A percentile compares a stretch with the other conserved stretches of the same genome.
Conservation (phyloP, 306 rosid genomes). For the Gillenia trifoliata region DNA sequence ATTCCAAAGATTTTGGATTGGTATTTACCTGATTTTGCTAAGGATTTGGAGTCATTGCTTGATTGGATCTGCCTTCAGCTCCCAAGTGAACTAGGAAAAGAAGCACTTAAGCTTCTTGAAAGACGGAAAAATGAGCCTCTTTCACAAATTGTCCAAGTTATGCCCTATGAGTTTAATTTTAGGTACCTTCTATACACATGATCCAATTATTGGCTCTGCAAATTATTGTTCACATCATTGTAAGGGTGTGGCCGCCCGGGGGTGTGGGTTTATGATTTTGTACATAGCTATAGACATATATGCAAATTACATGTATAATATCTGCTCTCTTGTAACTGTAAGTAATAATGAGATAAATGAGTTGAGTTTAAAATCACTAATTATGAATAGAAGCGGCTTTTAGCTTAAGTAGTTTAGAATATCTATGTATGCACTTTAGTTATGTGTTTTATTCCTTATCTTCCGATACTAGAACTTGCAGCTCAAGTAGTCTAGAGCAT, state of each 20-base stretch:
- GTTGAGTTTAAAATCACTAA: background rate
- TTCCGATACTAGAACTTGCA: background rate
- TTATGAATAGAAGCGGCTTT: background rate
- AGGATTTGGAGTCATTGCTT: slow-evolving; percentile 82
- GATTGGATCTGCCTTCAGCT: slow-evolving; percentile 95
- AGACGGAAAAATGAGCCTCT: slow-evolving; percentile 45
- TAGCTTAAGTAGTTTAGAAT: background rate
- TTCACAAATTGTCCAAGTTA: slow-evolving; percentile 68
- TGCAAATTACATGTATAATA: slow-evolving; percentile 15
- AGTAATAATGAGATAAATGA: slow-evolving; percentile 13
- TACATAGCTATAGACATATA: slow-evolving; percentile 23
- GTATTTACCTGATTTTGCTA: slow-evolving; percentile 83
- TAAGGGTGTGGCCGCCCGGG: background rate
- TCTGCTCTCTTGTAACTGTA: slow-evolving; percentile 10
- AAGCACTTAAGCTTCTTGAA: slow-evolving; percentile 73
- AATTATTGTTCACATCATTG: slow-evolving; percentile 4
- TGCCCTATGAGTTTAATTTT: slow-evolving; percentile 87
- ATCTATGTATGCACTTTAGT: background rate
- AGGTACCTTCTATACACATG: slow-evolving; percentile 79
- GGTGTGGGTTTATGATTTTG: slow-evolving; percentile 36
- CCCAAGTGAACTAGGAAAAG: slow-evolving; percentile 82
- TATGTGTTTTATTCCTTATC: background rate
- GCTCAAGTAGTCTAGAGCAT: background rate
- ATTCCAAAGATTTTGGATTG: slow-evolving; percentile 84
- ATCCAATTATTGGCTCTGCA: slow-evolving; percentile 1